These are phyloP conservation scores for Clonostachys chloroleuca DNA, from an alignment of 2,329 filamentous ascomycete genomes.

Conservation along the genomic window DNA sequence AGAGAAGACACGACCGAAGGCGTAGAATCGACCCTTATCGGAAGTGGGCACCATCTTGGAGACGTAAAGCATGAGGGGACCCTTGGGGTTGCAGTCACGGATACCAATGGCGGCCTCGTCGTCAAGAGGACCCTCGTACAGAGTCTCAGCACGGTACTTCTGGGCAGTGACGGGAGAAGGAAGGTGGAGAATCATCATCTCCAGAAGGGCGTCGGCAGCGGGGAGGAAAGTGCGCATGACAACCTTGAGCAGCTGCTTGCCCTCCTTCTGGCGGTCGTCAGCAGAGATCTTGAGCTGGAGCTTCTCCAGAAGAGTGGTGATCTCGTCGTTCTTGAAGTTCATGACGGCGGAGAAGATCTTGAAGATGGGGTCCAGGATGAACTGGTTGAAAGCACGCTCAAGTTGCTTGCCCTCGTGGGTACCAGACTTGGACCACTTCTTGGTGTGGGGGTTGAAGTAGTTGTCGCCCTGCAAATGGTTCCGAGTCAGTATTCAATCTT, in stretches of 20 bases:
- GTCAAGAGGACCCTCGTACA: constrained; percentile 96
- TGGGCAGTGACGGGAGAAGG: constrained; percentile 94
- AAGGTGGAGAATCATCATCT: constrained; percentile 99
- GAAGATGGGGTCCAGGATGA: constrained; percentile 99
- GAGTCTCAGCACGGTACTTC: constrained; percentile 95
- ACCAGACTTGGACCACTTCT: constrained; percentile 99
- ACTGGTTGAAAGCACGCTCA: constrained; percentile 99
- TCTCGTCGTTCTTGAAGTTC: constrained; percentile 98
- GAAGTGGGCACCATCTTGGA: constrained; percentile 99
- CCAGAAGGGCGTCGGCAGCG: constrained; percentile 93
- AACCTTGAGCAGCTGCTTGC: constrained; percentile 96
- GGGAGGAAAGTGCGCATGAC: constrained; percentile 99
- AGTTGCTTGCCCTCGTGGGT: constrained; percentile 80
- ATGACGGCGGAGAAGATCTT: constrained; percentile 95
- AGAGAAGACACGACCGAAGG: constrained; percentile 99
- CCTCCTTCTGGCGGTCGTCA: constrained; percentile 91
- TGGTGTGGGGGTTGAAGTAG: constrained; percentile 99
- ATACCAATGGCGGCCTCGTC: constrained; percentile 94
- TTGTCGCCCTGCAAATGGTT: constrained; percentile 67
- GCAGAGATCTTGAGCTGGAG: constrained; percentile 84
- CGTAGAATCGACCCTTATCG: constrained; percentile 99
- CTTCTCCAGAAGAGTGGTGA: constrained; percentile 79
- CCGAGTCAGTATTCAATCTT: too few relatives aligned
- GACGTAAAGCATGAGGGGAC: constrained; percentile 99
- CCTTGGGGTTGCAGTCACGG: constrained; percentile 97